A percentile compares a stretch with the other conserved stretches of the same genome.
phyloP scores from a whole-genome alignment of 345 rosid genomes.

The Boechera stricta region DNA sequence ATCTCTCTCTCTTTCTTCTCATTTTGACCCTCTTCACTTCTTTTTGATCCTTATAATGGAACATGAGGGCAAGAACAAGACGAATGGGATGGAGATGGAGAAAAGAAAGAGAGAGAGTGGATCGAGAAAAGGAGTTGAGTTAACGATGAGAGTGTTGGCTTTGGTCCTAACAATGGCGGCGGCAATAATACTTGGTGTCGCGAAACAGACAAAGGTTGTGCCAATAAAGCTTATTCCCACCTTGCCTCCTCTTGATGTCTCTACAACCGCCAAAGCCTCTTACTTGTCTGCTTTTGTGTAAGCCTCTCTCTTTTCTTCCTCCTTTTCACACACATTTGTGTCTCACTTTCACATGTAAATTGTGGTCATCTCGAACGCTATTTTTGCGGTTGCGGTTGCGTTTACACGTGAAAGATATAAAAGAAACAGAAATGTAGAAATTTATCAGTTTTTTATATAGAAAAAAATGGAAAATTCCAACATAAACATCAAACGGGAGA shows the following conservation, averaged over 20 bases:
- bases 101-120: constrained; percentile 18
- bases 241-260: constrained; percentile 59
- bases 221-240: constrained; percentile 48
- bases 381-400: background rate
- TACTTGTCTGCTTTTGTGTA: constrained; percentile 73
- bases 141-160: constrained; percentile 56
- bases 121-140: constrained; percentile 28
- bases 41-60: constrained; percentile 29
- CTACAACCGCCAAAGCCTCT: constrained; percentile 60
- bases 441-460: background rate
- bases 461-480: background rate
- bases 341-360: background rate
- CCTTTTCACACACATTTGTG: background rate
- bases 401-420: background rate
- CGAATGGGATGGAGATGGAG: constrained; percentile 44
- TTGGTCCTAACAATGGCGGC: constrained; percentile 58
- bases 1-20: background rate
- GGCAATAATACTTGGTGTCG: constrained; percentile 55
- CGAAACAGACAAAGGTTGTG: constrained; percentile 56
- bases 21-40: background rate
- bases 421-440: background rate
- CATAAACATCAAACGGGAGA: background rate
- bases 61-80: constrained; percentile 31
- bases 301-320: constrained; percentile 37
- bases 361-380: background rate